Evolutionary conservation across 2,329 filamentous ascomycete genomes (phyloP), one percentile per base, ranked within the genome.

Genomic region (Fusarium anthophilum): DNA sequence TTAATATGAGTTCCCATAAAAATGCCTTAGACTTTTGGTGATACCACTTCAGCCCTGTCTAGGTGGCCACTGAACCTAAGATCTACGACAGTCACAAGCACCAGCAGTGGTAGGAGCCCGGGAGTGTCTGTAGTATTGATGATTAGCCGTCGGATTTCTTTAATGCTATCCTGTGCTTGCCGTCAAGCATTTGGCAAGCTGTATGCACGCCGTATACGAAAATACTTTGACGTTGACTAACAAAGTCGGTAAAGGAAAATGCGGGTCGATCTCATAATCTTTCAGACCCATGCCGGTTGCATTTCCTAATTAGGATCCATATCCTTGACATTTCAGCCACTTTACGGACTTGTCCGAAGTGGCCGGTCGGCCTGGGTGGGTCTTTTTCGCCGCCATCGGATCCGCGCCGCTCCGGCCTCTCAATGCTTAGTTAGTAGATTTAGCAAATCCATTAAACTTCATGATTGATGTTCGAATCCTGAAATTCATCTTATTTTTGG

Each of bases 391-490:
- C 55, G 67, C 45, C 50, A 30, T 69, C 73, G 66, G 75, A 62
- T 64, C 68, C 73, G 75, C 58, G 54, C 71, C 75, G 75, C 59
- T 70, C 67, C 67, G 67, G 66, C 64, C 53, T 62, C 50, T 55
- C 32, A 43, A 58, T 37, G 44, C 44, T 30, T 30, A 24, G n/a
- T 18, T 18, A 30, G 47, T 18, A 30, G 20, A 48, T 20, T 18
- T 73, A 57, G 51, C 44, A 54, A 48, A 43, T 24, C 41, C 60
- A 28, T 57, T 24, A 22, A 50, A 43, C 63, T 53, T 43, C 44
- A 51, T 70, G 43, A 43, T 66, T 51, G 41, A 61, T 30, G n/a
- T 44, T 45, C 32, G 39, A 38, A 48, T 51, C 57, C 55, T n/a
- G 26, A 26, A 37, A n/a, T n/a, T 28, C 20, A 28, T 48, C 24